Evolutionary conservation across 495 filamentous ascomycete genomes (phyloP), one percentile per base, ranked within the genome.

Genomic region (Thermothielavioides terrestris): DNA sequence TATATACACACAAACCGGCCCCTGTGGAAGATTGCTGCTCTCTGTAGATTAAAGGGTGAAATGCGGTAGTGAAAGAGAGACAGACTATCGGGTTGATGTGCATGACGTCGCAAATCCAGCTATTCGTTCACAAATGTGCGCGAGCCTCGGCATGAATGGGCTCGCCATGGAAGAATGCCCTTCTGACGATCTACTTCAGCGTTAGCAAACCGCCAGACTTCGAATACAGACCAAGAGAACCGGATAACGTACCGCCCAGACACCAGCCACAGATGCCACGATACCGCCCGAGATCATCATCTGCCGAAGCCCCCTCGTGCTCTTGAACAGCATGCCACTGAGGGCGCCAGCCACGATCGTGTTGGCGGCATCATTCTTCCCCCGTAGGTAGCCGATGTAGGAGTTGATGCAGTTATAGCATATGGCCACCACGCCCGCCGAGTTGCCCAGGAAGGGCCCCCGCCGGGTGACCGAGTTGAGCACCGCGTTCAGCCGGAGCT

Each of bases 371-470:
- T 98, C 92, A 55, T 97, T 90, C 73, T 89, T 90, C 42, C 92
- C 92, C 49, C 92, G 75, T 34, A 82, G 72, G 58, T 86, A 81
- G 26, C 94, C 91, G 52, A 96, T 81, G 17, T 78, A 81, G n/a
- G 87, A 94, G 72, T 97, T 97, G 64, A 95, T 75, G 18, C 86
- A 82, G 68, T 94, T 96, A 65, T 95, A 98, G 47, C 89, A 82
- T 78, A 98, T 85, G 11, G 92, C 92, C 26, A 98, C 80, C 22
- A 96, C 89, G 45, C 89, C 92, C 2, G 94, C 92, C 6, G 82
- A 88, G 73, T 98, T 98, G 14, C 94, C 92, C 54, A 97, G 67
- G 73, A 95, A 98, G n/a, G 92, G 92, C 7, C 92, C 92, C 68
- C 92, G 73, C 58, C 92, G 71, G 38, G 92, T 98, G 37, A 98